A percentile compares a stretch with the other conserved stretches of the same genome.
These are phyloP conservation scores for Cupressus sempervirens DNA, from an alignment of 75 land plant genomes.

Conservation along the genomic window DNA sequence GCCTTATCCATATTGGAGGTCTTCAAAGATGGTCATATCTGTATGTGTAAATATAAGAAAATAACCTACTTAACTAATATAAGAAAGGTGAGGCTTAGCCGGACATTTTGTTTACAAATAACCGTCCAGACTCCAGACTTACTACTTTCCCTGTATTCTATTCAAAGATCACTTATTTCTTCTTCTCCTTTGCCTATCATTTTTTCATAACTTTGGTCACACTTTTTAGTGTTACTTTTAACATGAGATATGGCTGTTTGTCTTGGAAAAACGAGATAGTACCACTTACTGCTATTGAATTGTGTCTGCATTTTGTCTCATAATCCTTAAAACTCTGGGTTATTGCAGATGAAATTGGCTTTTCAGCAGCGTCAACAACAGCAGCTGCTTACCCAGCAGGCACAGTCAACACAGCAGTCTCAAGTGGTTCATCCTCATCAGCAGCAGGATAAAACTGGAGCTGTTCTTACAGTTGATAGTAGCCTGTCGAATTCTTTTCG, in stretches of 20 bases:
- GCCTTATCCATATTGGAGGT: no score
- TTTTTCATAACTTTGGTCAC: not conserved
- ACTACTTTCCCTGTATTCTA: not conserved
- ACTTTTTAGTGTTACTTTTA: not conserved
- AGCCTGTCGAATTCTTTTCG: conserved; percentile 73
- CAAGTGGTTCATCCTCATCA: conserved; percentile 48
- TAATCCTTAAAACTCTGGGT: not conserved
- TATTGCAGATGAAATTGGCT: conserved; percentile 46
- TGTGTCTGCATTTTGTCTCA: not conserved
- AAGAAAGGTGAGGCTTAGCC: not conserved
- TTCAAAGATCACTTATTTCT: not conserved
- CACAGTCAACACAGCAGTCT: conserved; percentile 57
- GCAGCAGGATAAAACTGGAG: conserved; percentile 65
- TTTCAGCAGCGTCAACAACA: conserved; percentile 44
- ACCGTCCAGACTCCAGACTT: no score
- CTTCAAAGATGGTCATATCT: no score
- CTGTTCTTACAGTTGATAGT: conserved; percentile 56
- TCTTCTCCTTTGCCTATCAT: not conserved
- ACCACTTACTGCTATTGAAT: not conserved
- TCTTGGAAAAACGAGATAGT: not conserved
- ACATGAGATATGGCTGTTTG: not conserved
- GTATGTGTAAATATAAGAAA: not conserved
- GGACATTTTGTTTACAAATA: not conserved
- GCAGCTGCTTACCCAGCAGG: conserved; percentile 54
- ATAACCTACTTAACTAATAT: not conserved